These are phyloP conservation scores for Wickerhamomyces tratensis DNA, from an alignment of 805 yeast genomes.

Conservation along the genomic window DNA sequence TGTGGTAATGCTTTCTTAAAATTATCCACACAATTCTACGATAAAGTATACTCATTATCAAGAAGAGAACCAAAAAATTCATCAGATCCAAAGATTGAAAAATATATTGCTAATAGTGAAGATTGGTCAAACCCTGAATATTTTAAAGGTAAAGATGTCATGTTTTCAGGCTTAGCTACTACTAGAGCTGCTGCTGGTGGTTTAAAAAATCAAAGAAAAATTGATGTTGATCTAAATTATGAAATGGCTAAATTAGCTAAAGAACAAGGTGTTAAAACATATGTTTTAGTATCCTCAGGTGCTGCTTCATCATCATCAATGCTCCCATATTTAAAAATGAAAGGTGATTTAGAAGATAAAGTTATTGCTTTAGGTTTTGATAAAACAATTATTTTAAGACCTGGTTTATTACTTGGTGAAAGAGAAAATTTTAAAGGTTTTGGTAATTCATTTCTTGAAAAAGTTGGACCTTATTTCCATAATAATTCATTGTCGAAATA, in stretches of 20 bases:
- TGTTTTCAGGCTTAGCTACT: slow-evolving; percentile 68
- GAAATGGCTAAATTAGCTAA: slow-evolving; percentile 68
- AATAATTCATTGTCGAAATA: slow-evolving; percentile 11
- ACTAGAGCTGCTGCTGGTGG: slow-evolving; percentile 68
- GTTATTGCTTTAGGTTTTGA: slow-evolving; percentile 54
- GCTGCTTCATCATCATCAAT: slow-evolving; percentile 54
- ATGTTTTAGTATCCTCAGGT: slow-evolving; percentile 52
- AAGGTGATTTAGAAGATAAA: slow-evolving; percentile 71
- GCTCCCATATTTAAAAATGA: slow-evolving; percentile 56
- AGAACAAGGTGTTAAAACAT: slow-evolving; percentile 55
- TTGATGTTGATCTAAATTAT: slow-evolving; percentile 68
- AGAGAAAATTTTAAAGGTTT: slow-evolving; percentile 35
- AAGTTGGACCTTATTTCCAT: slow-evolving; percentile 21
- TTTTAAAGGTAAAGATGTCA: slow-evolving; percentile 21
- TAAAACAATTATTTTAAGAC: slow-evolving; percentile 66
- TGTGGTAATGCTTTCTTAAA: slow-evolving; percentile 54
- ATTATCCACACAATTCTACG: slow-evolving; percentile 27
- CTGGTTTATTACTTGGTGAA: slow-evolving; percentile 65
- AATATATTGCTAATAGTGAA: slow-evolving; percentile 34
- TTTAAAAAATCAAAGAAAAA: slow-evolving; percentile 53
- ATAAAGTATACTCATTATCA: slow-evolving; percentile 37
- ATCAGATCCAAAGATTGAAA: slow-evolving; percentile 19
- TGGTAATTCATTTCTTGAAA: slow-evolving; percentile 20
- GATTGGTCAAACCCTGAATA: slow-evolving; percentile 39
- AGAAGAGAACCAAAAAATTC: slow-evolving; percentile 27